Conservation (phyloP, 2,329 filamentous ascomycete genomes). For the Ophiocordyceps camponoti-leonardi region DNA sequence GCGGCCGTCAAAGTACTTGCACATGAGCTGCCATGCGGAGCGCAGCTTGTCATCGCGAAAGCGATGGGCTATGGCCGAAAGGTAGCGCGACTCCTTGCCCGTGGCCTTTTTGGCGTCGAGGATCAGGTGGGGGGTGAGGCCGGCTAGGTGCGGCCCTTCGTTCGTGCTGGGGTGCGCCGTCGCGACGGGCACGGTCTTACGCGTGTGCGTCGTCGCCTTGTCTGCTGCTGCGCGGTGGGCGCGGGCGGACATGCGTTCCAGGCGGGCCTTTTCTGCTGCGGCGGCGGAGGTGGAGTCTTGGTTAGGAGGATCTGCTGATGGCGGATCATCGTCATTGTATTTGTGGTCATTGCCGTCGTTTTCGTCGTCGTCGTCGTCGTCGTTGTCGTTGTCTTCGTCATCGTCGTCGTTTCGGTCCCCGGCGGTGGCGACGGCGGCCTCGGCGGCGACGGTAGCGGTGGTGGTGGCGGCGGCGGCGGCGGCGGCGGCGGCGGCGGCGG, state of each 20-base stretch:
- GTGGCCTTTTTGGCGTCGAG: slow-evolving; percentile 64
- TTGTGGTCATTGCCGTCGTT: slow-evolving; percentile 5
- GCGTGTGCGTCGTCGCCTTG: slow-evolving; percentile 36
- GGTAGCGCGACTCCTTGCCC: slow-evolving; percentile 58
- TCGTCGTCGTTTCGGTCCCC: slow-evolving; percentile 3
- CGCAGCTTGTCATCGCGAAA: slow-evolving; percentile 40
- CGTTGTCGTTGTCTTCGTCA: not conserved
- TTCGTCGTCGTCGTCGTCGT: not conserved
- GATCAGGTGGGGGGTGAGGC: slow-evolving; percentile 49
- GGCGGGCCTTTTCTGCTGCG: slow-evolving; percentile 42
- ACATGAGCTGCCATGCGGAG: slow-evolving; percentile 54
- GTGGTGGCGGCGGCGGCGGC: not conserved
- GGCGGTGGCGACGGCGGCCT: not conserved
- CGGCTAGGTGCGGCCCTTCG: slow-evolving; percentile 36
- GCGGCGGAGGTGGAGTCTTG: slow-evolving; percentile 22
- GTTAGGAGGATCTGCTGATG: slow-evolving; percentile 1
- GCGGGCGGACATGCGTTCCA: slow-evolving; percentile 39
- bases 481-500: not conserved
- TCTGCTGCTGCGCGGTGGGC: slow-evolving; percentile 37
- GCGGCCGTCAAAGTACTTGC: slow-evolving; percentile 76
- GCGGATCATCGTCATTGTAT: not conserved
- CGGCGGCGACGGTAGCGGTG: not conserved
- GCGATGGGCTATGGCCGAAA: slow-evolving; percentile 39
- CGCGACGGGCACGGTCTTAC: slow-evolving; percentile 27
- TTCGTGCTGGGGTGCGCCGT: slow-evolving; percentile 41